Conservation (phyloP, 352 stramenopile genomes). For the Globisporangium yorkense region DNA sequence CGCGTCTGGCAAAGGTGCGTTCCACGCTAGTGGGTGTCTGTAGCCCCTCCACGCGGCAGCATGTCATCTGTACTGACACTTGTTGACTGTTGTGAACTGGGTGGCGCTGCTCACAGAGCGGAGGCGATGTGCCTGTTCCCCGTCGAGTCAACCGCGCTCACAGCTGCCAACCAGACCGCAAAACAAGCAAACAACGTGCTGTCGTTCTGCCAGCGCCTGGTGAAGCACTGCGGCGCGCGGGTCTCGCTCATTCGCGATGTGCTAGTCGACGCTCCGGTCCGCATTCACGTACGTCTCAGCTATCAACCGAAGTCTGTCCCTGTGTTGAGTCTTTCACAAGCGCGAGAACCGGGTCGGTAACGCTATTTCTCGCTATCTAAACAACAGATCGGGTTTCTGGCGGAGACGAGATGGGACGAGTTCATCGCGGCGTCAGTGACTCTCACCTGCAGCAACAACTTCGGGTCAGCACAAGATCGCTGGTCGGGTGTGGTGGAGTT, state of each 20-base stretch:
- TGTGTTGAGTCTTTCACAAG: no score
- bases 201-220: constrained; percentile 29
- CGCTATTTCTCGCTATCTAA: background rate
- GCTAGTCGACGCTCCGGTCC: constrained; percentile 45
- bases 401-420: constrained; percentile 61
- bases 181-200: constrained; percentile 9
- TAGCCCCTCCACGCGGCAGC: no score
- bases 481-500: constrained; percentile 48
- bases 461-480: background rate
- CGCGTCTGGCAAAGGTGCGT: constrained; percentile 47
- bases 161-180: background rate
- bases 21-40: background rate
- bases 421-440: constrained; percentile 42
- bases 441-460: constrained; percentile 15
- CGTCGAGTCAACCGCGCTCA: constrained; percentile 5
- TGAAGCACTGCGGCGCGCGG: constrained; percentile 24
- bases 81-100: background rate
- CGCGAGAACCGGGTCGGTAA: background rate
- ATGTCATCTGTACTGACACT: background rate
- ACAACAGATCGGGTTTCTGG: constrained; percentile 44
- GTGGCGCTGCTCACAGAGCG: constrained; percentile 1
- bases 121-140: constrained; percentile 10
- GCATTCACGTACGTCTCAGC: constrained; percentile 42
- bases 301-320: background rate
- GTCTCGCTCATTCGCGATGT: constrained; percentile 37